Conservation (phyloP, 768 basidiomycete genomes). For the Terana coerulea region DNA sequence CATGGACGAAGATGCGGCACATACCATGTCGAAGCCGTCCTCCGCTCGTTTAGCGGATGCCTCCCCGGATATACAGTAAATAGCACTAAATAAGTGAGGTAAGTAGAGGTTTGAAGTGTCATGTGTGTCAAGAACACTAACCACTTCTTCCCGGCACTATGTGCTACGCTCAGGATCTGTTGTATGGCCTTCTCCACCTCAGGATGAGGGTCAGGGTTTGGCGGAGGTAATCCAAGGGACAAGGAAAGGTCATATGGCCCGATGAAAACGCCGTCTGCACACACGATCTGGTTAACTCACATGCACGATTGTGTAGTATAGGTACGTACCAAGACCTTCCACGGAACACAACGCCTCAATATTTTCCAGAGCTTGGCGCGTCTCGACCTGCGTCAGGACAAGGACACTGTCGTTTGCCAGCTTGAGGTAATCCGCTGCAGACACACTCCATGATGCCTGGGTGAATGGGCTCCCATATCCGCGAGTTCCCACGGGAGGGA, state of each 20-base stretch:
- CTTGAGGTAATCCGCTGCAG: conserved; percentile 45
- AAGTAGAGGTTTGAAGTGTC: not conserved
- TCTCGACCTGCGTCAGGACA: conserved; percentile 42
- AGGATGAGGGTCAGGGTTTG: conserved; percentile 61
- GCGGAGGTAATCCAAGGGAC: conserved; percentile 54
- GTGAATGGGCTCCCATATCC: conserved; percentile 67
- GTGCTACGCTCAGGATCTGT: conserved; percentile 43
- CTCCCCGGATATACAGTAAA: conserved; percentile 43
- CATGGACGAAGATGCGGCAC: conserved; percentile 1
- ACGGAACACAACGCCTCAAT: conserved; percentile 37
- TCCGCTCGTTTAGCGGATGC: conserved; percentile 41
- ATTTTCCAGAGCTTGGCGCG: conserved; percentile 35
- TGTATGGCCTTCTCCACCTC: conserved; percentile 61
- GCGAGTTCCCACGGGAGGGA: conserved; percentile 58
- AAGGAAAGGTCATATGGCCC: conserved; percentile 70
- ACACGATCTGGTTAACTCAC: not conserved
- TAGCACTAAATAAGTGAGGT: conserved; percentile 37
- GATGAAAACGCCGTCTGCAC: conserved; percentile 51
- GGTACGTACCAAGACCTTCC: conserved; percentile 32
- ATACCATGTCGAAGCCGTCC: conserved; percentile 50
- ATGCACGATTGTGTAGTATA: conserved; percentile 16
- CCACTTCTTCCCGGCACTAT: conserved; percentile 64
- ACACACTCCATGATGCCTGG: conserved; percentile 53
- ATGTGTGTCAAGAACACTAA: conserved; percentile 22
- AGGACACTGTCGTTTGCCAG: conserved; percentile 39